Evolutionary conservation across 305 asterid genomes (phyloP).

Genomic region (Lippia alba): DNA sequence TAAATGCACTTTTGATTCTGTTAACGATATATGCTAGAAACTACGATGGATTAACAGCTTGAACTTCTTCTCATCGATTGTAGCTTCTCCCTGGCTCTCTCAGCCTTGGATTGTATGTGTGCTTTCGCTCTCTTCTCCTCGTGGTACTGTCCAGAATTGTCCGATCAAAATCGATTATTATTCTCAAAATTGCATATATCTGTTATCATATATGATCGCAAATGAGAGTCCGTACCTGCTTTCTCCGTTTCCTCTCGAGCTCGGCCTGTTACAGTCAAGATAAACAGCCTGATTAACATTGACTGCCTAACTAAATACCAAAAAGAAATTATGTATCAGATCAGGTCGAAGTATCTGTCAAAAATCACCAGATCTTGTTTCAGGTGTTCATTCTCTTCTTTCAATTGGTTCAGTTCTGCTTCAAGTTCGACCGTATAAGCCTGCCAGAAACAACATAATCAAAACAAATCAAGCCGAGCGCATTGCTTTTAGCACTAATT

Average conservation of each 20-base stretch:
- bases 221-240: constrained; percentile 50
- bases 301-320: background rate
- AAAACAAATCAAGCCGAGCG: background rate
- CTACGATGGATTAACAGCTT: constrained; percentile 30
- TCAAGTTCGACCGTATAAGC: constrained; percentile 82
- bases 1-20: no score
- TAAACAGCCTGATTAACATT: background rate
- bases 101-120: constrained; percentile 44
- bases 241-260: constrained; percentile 52
- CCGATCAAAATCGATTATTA: background rate
- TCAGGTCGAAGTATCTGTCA: background rate
- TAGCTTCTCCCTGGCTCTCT: constrained; percentile 43
- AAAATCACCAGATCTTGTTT: constrained; percentile 61
- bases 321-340: background rate
- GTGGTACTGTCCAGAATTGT: constrained; percentile 38
- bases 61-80: constrained; percentile 45
- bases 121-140: constrained; percentile 43
- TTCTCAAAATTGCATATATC: background rate
- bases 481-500: background rate
- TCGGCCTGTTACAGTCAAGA: constrained; percentile 40
- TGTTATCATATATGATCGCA: background rate
- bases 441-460: constrained; percentile 27
- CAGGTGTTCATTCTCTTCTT: constrained; percentile 63
- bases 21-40: no score
- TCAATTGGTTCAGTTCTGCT: constrained; percentile 70